phyloP scores from a whole-genome alignment of 805 yeast genomes.

The Kodamaea neixiangensis region DNA sequence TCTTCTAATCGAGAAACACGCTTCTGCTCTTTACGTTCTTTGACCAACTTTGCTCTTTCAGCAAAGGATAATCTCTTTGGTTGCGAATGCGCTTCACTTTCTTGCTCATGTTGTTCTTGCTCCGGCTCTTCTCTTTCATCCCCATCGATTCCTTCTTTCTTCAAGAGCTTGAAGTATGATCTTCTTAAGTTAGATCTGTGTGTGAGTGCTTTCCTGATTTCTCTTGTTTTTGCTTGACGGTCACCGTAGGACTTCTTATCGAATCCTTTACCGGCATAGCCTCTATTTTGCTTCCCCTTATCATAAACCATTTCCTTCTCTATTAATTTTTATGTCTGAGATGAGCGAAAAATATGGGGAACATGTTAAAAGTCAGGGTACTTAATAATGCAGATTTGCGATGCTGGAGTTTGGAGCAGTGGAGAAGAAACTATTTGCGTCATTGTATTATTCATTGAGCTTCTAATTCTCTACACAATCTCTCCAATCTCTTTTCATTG shows the following conservation, averaged over 20 bases:
- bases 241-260: conserved; percentile 36
- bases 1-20: conserved; percentile 39
- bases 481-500: too few species aligned
- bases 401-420: too few species aligned
- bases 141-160: conserved; percentile 61
- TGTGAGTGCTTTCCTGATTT: conserved; percentile 73
- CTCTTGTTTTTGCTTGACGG: conserved; percentile 49
- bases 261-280: conserved; percentile 4
- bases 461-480: too few species aligned
- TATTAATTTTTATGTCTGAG: neutral
- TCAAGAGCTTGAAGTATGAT: conserved; percentile 75
- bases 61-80: conserved; percentile 36
- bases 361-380: neutral
- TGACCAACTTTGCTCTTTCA: conserved; percentile 48
- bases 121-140: conserved; percentile 10
- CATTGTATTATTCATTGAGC: too few species aligned
- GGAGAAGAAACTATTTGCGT: too few species aligned
- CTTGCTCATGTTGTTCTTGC: conserved; percentile 17
- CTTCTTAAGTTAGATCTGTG: conserved; percentile 82
- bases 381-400: too few species aligned
- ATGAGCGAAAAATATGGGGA: neutral
- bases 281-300: conserved; percentile 7
- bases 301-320: conserved; percentile 12
- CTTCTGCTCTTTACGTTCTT: conserved; percentile 47
- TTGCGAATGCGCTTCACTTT: conserved; percentile 6